These are phyloP conservation scores for Colletotrichum cordylinicola DNA, from an alignment of 2,329 filamentous ascomycete species.

Conservation along the genomic window DNA sequence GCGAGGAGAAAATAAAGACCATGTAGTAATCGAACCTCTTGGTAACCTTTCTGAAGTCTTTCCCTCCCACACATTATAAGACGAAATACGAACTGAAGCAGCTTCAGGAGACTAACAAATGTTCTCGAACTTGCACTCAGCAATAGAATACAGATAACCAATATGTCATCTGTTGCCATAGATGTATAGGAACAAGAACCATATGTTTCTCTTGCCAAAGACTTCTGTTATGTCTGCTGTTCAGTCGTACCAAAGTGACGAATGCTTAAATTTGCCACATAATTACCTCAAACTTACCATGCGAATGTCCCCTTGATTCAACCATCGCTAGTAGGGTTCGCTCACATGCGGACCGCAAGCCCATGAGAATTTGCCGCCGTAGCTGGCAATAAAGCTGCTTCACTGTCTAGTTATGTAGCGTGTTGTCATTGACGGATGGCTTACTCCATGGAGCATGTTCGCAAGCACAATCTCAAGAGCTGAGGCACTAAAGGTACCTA, in stretches of 20 bases:
- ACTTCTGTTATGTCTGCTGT: neutral
- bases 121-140: neutral
- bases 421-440: neutral
- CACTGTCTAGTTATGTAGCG: too few species aligned
- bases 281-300: neutral
- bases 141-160: neutral
- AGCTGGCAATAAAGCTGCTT: neutral
- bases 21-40: neutral
- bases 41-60: too few species aligned
- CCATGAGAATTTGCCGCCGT: neutral
- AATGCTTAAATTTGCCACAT: neutral
- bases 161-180: neutral
- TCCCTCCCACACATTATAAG: too few species aligned
- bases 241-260: neutral
- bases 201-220: neutral
- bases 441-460: neutral
- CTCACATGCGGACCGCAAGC: rapidly evolving
- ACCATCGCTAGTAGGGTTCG: neutral
- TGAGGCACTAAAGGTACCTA: neutral
- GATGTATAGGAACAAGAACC: neutral
- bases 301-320: neutral
- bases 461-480: neutral
- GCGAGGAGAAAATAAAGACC: neutral
- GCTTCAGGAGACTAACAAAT: rapidly evolving
- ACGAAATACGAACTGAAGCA: neutral